phyloP scores from a whole-genome alignment of 2,329 filamentous ascomycete genomes.

The Corinectria fuckeliana region DNA sequence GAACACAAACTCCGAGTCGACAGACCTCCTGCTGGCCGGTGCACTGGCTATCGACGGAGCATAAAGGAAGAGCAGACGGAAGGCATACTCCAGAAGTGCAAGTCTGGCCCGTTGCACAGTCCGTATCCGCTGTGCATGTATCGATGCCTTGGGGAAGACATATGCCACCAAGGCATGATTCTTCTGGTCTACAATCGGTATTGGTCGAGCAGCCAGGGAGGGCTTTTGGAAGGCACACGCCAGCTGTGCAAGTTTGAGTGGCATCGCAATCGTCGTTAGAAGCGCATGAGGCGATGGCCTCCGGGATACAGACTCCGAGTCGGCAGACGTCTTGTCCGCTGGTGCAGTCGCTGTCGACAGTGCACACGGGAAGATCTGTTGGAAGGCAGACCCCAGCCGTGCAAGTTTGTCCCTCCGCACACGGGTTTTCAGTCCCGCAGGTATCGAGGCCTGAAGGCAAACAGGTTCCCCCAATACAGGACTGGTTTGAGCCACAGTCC shows the following conservation, averaged over 20 bases:
- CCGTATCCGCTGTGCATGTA: neutral
- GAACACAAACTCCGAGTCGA: conserved; percentile 6
- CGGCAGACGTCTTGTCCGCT: neutral
- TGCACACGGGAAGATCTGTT: neutral
- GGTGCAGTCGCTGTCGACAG: neutral
- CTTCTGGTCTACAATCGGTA: neutral
- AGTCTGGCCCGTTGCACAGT: neutral
- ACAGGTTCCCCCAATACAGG: neutral
- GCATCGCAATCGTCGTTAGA: neutral
- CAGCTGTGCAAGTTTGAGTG: neutral
- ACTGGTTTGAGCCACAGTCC: neutral
- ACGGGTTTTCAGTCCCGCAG: neutral
- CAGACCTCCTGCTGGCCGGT: neutral
- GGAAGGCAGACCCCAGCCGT: conserved; percentile 6
- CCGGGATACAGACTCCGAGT: conserved; percentile 4
- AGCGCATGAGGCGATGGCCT: neutral
- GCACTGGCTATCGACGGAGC: neutral
- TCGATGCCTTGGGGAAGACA: conserved; percentile 3
- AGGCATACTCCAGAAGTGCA: conserved; percentile 8
- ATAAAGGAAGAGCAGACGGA: neutral
- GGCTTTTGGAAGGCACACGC: neutral
- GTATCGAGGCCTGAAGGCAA: neutral
- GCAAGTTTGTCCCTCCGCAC: neutral
- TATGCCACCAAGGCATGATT: conserved; percentile 2
- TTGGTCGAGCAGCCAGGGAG: neutral